phyloP scores from a whole-genome alignment of 139 green algal genomes.

The Spirogloea muscicola region DNA sequence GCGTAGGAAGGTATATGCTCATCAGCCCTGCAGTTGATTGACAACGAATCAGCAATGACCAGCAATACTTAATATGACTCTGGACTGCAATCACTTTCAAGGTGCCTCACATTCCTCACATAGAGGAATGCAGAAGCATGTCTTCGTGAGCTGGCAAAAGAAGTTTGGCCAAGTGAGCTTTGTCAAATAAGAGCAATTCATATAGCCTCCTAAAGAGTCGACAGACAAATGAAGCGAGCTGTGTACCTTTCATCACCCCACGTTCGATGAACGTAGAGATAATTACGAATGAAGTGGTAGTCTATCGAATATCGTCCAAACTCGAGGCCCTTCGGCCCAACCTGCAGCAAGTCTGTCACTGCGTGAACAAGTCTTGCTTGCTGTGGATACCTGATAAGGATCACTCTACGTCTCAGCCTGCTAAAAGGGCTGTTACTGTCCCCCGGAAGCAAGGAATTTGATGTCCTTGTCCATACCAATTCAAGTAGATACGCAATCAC shows the following conservation, averaged over 20 bases:
- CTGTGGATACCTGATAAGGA: too few relatives aligned
- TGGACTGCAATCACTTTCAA: constrained; percentile 48
- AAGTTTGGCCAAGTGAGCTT: not conserved
- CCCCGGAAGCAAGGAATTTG: too few relatives aligned
- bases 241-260: constrained; percentile 38
- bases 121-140: not conserved
- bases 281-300: constrained; percentile 96
- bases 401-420: too few relatives aligned
- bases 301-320: constrained; percentile 94
- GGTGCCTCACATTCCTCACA: too few relatives aligned
- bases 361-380: too few relatives aligned
- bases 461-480: too few relatives aligned
- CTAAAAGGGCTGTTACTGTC: too few relatives aligned
- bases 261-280: constrained; percentile 69
- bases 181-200: not conserved
- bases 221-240: not conserved
- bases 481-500: constrained; percentile 53
- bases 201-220: not conserved
- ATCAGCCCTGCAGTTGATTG: constrained; percentile 48
- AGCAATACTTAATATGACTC: not conserved
- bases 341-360: constrained; percentile 16
- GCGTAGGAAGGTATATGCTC: constrained; percentile 73
- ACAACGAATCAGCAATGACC: too few relatives aligned
- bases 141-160: not conserved
- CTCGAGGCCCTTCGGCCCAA: constrained; percentile 91